phyloP scores from a whole-genome alignment of 176 grass and related monocot species.

The Oryza longistaminata region DNA sequence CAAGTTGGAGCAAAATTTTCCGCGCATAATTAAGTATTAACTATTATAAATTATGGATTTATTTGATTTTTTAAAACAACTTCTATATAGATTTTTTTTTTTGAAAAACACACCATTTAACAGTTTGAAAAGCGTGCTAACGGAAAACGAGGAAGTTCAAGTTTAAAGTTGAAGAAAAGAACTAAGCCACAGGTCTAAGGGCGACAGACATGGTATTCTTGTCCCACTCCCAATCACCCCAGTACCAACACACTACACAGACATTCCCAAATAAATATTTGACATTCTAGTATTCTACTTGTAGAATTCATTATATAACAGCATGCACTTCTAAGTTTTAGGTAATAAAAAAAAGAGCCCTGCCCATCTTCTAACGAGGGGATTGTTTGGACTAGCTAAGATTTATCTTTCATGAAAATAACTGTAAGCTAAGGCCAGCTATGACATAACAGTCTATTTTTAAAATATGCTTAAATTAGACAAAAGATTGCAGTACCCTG shows the following conservation, averaged over 20 bases:
- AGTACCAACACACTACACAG: background rate
- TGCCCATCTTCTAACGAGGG: background rate
- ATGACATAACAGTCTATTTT: background rate
- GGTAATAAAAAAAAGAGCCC: background rate
- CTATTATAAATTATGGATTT: no score
- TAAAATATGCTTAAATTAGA: slow-evolving; percentile 7
- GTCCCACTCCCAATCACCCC: background rate
- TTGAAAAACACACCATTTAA: no score
- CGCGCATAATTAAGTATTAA: no score
- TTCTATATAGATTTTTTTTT: no score
- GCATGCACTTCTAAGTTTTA: slow-evolving; percentile 12
- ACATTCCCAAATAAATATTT: background rate
- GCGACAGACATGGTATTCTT: background rate
- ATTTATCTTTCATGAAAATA: slow-evolving; percentile 24
- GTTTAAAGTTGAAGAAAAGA: no score
- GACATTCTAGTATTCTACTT: background rate
- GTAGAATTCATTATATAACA: background rate
- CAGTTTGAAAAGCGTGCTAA: no score
- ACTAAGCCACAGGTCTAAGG: background rate
- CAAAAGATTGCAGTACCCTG: background rate
- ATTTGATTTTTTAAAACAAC: no score
- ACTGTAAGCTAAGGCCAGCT: background rate
- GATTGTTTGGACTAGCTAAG: slow-evolving; percentile 13
- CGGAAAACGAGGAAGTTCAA: no score
- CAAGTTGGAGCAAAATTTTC: no score